phyloP scores from a whole-genome alignment of 345 rosid genomes.

The Eucalyptus curtisii region DNA sequence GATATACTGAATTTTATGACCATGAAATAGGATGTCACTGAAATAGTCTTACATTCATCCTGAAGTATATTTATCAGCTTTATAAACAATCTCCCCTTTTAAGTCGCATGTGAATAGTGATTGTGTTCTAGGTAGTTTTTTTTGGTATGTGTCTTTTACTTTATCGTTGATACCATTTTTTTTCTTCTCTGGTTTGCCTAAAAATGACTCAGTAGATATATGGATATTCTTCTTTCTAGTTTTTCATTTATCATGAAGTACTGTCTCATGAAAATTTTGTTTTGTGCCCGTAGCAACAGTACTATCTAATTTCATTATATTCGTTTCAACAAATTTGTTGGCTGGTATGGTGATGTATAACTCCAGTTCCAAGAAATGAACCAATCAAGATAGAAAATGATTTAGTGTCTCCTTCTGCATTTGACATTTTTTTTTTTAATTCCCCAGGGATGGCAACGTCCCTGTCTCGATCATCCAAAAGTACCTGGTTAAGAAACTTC shows the following conservation, averaged over 20 bases:
- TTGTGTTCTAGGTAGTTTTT: neutral
- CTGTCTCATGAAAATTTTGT: neutral
- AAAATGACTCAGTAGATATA: neutral
- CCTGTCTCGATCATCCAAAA: slow-evolving; percentile 62
- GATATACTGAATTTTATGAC: neutral
- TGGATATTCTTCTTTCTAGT: neutral
- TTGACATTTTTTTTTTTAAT: neutral
- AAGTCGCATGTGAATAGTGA: neutral
- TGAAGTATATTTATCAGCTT: neutral
- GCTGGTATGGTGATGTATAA: neutral
- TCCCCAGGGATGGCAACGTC: slow-evolving; percentile 54
- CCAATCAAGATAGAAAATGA: neutral
- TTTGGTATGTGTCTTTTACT: neutral
- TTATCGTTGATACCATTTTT: neutral
- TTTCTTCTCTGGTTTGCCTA: neutral
- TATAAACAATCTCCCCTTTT: neutral
- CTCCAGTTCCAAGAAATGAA: neutral
- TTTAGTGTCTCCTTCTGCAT: neutral
- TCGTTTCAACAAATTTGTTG: neutral
- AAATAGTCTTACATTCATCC: neutral
- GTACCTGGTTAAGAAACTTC: slow-evolving; percentile 59
- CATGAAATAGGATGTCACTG: neutral
- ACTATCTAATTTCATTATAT: neutral
- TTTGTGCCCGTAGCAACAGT: neutral
- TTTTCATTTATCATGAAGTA: neutral